Conservation (phyloP, 257 asterid genomes). For the Mentha longifolia region DNA sequence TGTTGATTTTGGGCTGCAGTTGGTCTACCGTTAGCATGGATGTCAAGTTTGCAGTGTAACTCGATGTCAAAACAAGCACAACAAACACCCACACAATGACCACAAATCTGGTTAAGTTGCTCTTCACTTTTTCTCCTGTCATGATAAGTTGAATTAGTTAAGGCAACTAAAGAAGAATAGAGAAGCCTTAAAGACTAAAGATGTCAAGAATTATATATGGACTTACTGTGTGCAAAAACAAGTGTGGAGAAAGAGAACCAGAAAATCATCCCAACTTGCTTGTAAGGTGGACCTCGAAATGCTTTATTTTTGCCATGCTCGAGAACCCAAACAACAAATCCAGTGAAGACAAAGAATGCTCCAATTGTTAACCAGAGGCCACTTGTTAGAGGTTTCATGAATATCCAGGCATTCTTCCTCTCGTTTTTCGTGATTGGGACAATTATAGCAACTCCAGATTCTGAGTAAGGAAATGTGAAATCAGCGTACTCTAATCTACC, state of each 20-base stretch:
- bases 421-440: conserved; percentile 43
- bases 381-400: conserved; percentile 50
- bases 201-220: not conserved
- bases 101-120: conserved; percentile 60
- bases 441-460: conserved; percentile 44
- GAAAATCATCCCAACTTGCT: not conserved
- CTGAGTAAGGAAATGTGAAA: conserved; percentile 48
- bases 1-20: conserved; percentile 40
- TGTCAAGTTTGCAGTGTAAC: conserved; percentile 60
- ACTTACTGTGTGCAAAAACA: not conserved
- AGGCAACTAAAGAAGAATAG: not conserved
- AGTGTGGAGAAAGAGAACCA: conserved; percentile 3
- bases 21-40: conserved; percentile 66
- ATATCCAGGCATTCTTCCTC: conserved; percentile 56
- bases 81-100: conserved; percentile 56
- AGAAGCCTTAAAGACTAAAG: not conserved
- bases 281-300: conserved; percentile 26
- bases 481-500: conserved; percentile 43
- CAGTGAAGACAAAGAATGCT: conserved; percentile 49
- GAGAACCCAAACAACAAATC: conserved; percentile 57
- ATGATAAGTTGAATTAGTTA: not conserved
- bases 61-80: conserved; percentile 58
- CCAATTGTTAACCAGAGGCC: conserved; percentile 54
- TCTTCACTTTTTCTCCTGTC: conserved; percentile 54
- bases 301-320: conserved; percentile 60